phyloP scores from a whole-genome alignment of 1,139 yeast genomes.

The Dujonia santamariae region DNA sequence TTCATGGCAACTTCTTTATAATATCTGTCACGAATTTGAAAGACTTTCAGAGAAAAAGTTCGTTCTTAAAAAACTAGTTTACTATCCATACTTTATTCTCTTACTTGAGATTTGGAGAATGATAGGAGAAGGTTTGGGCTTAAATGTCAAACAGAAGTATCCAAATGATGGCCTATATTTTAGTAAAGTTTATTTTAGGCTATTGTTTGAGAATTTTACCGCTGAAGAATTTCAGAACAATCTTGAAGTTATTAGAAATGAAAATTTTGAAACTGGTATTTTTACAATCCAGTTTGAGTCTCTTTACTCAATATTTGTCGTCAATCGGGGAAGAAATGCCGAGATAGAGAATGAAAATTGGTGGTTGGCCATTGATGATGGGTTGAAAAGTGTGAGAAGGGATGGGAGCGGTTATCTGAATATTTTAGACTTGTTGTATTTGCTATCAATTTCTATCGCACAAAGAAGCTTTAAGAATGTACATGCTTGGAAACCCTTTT shows the following conservation, averaged over 20 bases:
- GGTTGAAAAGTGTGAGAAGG: slow-evolving; percentile 9
- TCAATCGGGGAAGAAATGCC: too few relatives aligned
- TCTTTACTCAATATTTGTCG: slow-evolving; percentile 10
- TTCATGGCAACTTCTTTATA: slow-evolving; percentile 15
- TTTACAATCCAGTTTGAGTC: slow-evolving; percentile 12
- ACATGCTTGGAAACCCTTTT: slow-evolving; percentile 26
- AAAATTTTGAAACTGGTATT: not conserved
- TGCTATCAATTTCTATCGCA: slow-evolving; percentile 15
- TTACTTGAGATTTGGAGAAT: slow-evolving; percentile 4
- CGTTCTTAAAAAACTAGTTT: too few relatives aligned
- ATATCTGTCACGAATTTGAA: slow-evolving; percentile 11
- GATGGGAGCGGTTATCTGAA: slow-evolving; percentile 1
- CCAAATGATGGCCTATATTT: not conserved
- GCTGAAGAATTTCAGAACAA: slow-evolving; percentile 2
- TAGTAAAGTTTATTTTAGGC: slow-evolving; percentile 3
- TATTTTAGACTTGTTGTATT: slow-evolving; percentile 14
- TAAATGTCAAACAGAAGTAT: not conserved
- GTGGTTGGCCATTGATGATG: slow-evolving; percentile 12
- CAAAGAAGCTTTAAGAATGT: not conserved
- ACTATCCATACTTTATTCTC: slow-evolving; percentile 4
- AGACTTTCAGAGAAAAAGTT: slow-evolving; percentile 4
- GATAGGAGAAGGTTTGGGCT: slow-evolving; percentile 2
- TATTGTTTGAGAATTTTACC: slow-evolving; percentile 8
- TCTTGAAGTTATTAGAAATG: not conserved
- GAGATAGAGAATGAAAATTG: slow-evolving; percentile 4